Evolutionary conservation across 2,329 filamentous ascomycete genomes (phyloP).

Genomic region (Penicillium sp.): DNA sequence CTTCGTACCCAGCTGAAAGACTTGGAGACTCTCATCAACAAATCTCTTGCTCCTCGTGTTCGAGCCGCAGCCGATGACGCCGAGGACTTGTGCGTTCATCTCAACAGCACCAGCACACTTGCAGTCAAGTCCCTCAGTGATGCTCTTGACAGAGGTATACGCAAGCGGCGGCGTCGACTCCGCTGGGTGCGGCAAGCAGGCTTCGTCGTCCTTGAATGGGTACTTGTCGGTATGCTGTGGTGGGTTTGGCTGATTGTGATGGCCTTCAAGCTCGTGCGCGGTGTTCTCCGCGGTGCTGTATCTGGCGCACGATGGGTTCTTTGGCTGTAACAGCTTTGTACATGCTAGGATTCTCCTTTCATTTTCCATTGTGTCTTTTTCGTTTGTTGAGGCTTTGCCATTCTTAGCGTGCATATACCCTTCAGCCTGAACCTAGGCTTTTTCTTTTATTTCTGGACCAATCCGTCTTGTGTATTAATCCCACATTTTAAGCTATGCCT

Average conservation of each 20-base stretch:
- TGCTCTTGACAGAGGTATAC: slow-evolving; percentile 63
- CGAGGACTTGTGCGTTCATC: slow-evolving; percentile 69
- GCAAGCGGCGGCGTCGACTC: slow-evolving; percentile 68
- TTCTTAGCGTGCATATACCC: slow-evolving; percentile 19
- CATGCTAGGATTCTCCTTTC: background rate
- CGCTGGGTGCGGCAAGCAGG: slow-evolving; percentile 70
- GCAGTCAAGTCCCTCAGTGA: slow-evolving; percentile 77
- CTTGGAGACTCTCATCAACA: slow-evolving; percentile 46
- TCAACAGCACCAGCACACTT: slow-evolving; percentile 71
- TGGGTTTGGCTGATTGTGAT: slow-evolving; percentile 88
- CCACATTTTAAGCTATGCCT: background rate
- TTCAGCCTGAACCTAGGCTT: background rate
- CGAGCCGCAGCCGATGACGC: slow-evolving; percentile 69
- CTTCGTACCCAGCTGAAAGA: slow-evolving; percentile 43
- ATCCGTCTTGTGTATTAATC: slow-evolving; percentile 6
- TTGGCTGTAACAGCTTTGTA: slow-evolving; percentile 57
- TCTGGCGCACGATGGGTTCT: slow-evolving; percentile 71
- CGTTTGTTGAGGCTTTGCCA: background rate
- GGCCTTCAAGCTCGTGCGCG: slow-evolving; percentile 62
- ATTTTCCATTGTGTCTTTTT: background rate
- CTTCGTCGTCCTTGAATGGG: slow-evolving; percentile 83
- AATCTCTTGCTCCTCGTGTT: slow-evolving; percentile 55
- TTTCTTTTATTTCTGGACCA: background rate
- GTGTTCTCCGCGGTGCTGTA: slow-evolving; percentile 57
- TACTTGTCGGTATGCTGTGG: slow-evolving; percentile 86